phyloP scores from a whole-genome alignment of 257 asterid species.

The Gynochthodes officinalis region DNA sequence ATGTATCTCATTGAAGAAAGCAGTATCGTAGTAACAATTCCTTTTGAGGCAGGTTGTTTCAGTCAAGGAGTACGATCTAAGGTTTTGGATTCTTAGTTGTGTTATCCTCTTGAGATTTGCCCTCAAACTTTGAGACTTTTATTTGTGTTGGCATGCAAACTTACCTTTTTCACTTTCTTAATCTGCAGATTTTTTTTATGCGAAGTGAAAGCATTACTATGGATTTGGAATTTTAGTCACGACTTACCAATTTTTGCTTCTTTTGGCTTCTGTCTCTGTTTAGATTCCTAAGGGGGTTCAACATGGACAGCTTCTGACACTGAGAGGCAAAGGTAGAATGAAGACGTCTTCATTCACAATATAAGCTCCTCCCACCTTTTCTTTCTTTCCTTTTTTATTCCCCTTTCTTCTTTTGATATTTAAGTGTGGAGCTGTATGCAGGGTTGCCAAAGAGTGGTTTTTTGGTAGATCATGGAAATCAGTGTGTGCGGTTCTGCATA shows the following conservation, averaged over 20 bases:
- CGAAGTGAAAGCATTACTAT: background rate
- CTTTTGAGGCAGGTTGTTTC: background rate
- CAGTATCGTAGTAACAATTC: background rate
- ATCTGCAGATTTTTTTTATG: background rate
- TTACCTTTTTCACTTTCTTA: background rate
- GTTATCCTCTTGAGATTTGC: background rate
- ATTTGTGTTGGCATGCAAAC: background rate
- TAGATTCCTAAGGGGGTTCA: conserved; percentile 96
- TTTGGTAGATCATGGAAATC: conserved; percentile 73
- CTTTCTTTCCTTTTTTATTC: background rate
- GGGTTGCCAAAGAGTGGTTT: conserved; percentile 83
- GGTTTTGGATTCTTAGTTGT: background rate
- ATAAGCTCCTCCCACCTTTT: background rate
- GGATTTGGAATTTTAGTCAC: conserved; percentile 4
- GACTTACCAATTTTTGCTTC: conserved; percentile 15
- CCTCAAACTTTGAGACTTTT: too few relatives aligned
- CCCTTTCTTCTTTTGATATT: background rate
- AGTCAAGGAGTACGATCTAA: background rate
- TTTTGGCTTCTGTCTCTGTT: conserved; percentile 23
- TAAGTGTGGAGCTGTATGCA: conserved; percentile 20
- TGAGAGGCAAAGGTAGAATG: conserved; percentile 81
- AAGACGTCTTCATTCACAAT: background rate
- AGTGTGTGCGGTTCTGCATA: conserved; percentile 77
- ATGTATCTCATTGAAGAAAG: background rate
- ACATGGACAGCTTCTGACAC: conserved; percentile 70